Base-by-base conservation (phyloP, 2,329 filamentous ascomycete species). In the Emmonsiellopsis sp. region DNA sequence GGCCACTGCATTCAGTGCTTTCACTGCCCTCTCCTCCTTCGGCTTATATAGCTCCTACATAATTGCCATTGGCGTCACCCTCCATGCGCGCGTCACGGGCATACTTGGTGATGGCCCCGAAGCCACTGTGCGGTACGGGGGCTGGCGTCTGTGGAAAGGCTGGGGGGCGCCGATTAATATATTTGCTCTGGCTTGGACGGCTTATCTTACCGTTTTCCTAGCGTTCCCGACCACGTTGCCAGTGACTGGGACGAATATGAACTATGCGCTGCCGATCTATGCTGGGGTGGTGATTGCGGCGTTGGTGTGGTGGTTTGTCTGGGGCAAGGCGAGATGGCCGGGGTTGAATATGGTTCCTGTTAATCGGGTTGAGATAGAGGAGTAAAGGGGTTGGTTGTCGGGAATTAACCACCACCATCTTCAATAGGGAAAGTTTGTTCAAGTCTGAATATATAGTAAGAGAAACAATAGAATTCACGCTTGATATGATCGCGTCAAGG, bases 11-110 rank as follows among this genome's bases (percentile, higher is more conserved):
- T 67, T 74, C 13, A 64, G 63, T 17, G 71, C 70, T 7, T 68
- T 74, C 34, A 65, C 68, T 9, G 64, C 71, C 2, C 62, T 74
- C 21, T 67, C 66, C 14, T 68, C 67, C 27, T 61, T 69, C 42
- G 62, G 65, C 6, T 60, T 73, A n/a, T 68, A 68, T 54, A 59
- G 66, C 4, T 72, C 68, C 13, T 73, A 73, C 56, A 61, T 71
- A n/a, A 68, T 73, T 37, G 67, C 70, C 8, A 69, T 73, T 47
- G 57, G 51, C 46, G 62, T 63, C 48, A 65, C 71, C 57, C 58
- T 71, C 9, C 56, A 62, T 8, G 65, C 64, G 2, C 66, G 67
- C 0, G 57, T 72, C 27, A 58, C 61, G 42, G 53, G 40, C 51
- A 32, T 51, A 6, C 56, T 66, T 37, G 64, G 68, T 10, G 58